These are phyloP conservation scores for Globisporangium perplexum DNA, from an alignment of 352 stramenopile genomes.

Conservation along the genomic window DNA sequence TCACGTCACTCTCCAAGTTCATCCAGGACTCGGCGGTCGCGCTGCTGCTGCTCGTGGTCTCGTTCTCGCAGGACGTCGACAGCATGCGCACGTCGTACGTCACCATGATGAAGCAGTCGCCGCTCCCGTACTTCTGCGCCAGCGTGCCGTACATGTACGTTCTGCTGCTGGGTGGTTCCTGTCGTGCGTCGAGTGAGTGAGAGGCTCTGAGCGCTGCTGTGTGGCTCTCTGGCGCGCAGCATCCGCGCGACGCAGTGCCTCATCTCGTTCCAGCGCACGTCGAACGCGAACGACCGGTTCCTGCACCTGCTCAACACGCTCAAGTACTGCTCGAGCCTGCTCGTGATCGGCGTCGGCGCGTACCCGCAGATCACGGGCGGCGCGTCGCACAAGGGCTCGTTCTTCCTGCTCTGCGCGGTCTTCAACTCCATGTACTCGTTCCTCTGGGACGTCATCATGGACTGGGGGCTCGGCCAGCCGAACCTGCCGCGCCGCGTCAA, in stretches of 20 bases:
- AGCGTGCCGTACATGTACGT: constrained; percentile 67
- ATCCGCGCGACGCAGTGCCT: constrained; percentile 78
- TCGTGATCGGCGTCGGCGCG: constrained; percentile 74
- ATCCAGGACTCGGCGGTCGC: constrained; percentile 65
- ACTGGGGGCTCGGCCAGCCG: constrained; percentile 91
- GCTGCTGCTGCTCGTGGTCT: constrained; percentile 54
- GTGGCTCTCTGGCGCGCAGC: constrained; percentile 14
- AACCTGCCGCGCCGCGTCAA: constrained; percentile 29
- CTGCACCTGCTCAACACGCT: constrained; percentile 81
- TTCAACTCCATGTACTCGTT: constrained; percentile 97
- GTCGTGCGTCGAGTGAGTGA: no score
- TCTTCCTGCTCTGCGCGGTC: constrained; percentile 75
- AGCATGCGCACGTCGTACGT: constrained; percentile 46
- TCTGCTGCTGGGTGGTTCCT: background rate
- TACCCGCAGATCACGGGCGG: constrained; percentile 67
- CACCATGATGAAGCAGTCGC: constrained; percentile 68
- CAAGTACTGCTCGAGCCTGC: constrained; percentile 79
- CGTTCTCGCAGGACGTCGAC: constrained; percentile 38
- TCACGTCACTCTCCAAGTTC: constrained; percentile 84
- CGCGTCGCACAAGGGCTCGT: constrained; percentile 43
- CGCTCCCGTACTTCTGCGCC: constrained; percentile 63
- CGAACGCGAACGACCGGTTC: constrained; percentile 65
- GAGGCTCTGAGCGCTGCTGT: background rate
- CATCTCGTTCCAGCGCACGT: constrained; percentile 74
- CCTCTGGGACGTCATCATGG: constrained; percentile 96